Evolutionary conservation across 352 stramenopile genomes (phyloP), one percentile per base, ranked within the genome.

Genomic region (Albugo candida): DNA sequence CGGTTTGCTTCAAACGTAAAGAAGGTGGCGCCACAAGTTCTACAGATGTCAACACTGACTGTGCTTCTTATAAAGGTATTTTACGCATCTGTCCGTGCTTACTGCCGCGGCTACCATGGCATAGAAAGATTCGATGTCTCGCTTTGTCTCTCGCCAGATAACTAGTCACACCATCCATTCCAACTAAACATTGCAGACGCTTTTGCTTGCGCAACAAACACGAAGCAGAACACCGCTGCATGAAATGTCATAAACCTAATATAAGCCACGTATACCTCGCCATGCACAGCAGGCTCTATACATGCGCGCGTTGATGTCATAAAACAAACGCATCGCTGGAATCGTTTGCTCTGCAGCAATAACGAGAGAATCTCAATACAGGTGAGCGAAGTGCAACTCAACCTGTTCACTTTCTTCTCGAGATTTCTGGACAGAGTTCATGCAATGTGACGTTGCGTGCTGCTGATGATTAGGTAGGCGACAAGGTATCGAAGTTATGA

Each of bases 391-490:
- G 41, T 59, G 1, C 70, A 85, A 54, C 45, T 63, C 14, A 56
- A 76, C 49, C 65, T 88, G 21, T 85, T 85, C 50, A 58, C 11
- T 78, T 81, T 38, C 51, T 88, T 18, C 43, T 73, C 51, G 55
- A 76, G 8, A 71, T 85, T 19, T 65, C 67, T 20, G 61, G 67
- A 18, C 67, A 81, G 31, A 67, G 69, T 37, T 49, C 53, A 17
- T 61, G 58, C 19, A 49, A 65, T 18, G 58, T 86, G 6, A 95
- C 89, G n/a, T 58, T 99, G 13, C 80, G 95, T 40, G 91, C 98
- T 19, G 94, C 94, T 24, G 95, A 95, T 36, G 95, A 95, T n/a
- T 99, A 95, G 95, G 95, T 99, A n/a, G 83, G 95, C 20, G 94
- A 99, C 64, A 99, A 98, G 45, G 49, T 55, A 43, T 12, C 18